Evolutionary conservation across 306 rosid genomes (phyloP).

Genomic region (Abrus precatorius): DNA sequence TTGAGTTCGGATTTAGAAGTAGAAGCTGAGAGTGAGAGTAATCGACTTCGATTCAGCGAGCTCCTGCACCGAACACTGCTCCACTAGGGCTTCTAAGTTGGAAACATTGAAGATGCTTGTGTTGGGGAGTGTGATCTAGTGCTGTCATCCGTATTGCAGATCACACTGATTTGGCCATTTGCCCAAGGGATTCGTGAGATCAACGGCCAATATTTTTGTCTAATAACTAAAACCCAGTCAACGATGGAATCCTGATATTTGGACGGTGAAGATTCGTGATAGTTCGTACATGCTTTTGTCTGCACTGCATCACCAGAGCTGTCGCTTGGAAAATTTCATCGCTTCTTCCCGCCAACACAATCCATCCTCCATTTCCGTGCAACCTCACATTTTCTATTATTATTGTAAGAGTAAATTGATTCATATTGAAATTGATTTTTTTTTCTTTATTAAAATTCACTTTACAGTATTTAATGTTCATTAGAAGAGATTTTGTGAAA

Average conservation of each 20-base stretch:
- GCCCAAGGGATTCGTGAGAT: not conserved
- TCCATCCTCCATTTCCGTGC: not conserved
- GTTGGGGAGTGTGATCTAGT: not conserved
- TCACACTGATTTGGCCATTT: constrained; percentile 19
- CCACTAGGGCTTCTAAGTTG: constrained; percentile 46
- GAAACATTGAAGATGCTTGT: not conserved
- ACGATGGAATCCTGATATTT: not conserved
- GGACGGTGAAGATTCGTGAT: constrained; percentile 34
- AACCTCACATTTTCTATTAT: not conserved
- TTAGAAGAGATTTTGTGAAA: too few relatives aligned
- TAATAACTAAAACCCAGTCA: not conserved
- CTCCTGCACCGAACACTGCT: constrained; percentile 1
- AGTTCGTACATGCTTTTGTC: not conserved
- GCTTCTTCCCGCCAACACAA: constrained; percentile 46
- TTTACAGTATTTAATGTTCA: too few relatives aligned
- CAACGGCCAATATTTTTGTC: not conserved
- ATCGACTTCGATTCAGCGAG: constrained; percentile 18
- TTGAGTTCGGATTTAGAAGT: constrained; percentile 37
- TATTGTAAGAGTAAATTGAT: not conserved
- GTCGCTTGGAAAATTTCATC: not conserved
- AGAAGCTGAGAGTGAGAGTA: constrained; percentile 5
- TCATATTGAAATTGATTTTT: not conserved
- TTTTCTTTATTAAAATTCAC: too few relatives aligned
- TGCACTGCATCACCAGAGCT: not conserved
- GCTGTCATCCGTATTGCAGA: constrained; percentile 36